Base-by-base conservation (phyloP, 2,329 filamentous ascomycete species). In the Colletotrichum sp. region DNA sequence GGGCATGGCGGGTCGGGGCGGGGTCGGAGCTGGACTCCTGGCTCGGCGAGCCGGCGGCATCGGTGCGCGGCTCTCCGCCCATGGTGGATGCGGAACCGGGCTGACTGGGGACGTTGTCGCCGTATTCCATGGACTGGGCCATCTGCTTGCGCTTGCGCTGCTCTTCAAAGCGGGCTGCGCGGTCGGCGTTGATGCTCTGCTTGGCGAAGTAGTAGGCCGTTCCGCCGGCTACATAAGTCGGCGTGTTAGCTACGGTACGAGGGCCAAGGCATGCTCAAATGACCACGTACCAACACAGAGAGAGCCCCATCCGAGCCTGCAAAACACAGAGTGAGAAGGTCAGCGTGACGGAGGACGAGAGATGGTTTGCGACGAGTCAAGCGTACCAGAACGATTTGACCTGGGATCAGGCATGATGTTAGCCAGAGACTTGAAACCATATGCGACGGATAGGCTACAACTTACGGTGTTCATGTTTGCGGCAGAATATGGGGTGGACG, bases 191-290 rank as follows among this genome's bases (percentile, higher is more conserved):
- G 90, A 99, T 98, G 84, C 93, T 93, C 82, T 92, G 91, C 90
- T 99, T 99, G 78, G 97, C 97, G 84, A 98, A 98, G 88, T 95
- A 96, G 89, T 98, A 99, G 81, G 96, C 96, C 77, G 94, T 95
- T 78, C 92, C 97, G 82, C 96, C 97, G 79, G 96, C 95, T 96
- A 82, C 34, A 69, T 48, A 24, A 34, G 71, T 61, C 26, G 59
- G 26, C 26, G 24, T 18, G 32, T 76, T 67, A 76, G 68, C 32
- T 38, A 13, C 16, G 32, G 36, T 34, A 61, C 62, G 32, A 80
- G 74, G 68, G 69, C 62, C 24, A 28, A 18, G 28, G 67, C 24
- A n/a, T 28, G 16, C 43, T 32, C 43, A 28, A 21, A 18, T 34
- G 26, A 64, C 10, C 28, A 81, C 92, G 75, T 91, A 96, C 94